Evolutionary conservation across 768 basidiomycete species (phyloP).

Genomic region (Tylopilus subfusipes): DNA sequence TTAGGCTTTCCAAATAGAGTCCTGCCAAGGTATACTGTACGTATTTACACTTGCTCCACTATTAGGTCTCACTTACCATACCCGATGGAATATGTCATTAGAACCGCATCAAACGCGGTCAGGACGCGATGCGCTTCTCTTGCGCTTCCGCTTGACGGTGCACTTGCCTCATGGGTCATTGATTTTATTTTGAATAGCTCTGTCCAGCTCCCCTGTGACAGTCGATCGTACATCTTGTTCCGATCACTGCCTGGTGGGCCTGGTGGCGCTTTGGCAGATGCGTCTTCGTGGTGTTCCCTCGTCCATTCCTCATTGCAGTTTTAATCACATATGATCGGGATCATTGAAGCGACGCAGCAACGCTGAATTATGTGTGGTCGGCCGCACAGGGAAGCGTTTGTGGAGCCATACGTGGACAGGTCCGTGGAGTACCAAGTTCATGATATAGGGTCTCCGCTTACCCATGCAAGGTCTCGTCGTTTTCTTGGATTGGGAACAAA

Average conservation of each 20-base stretch:
- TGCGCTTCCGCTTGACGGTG: slow-evolving; percentile 15
- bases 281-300: slow-evolving; percentile 27
- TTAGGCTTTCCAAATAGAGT: slow-evolving; percentile 19
- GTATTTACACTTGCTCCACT: slow-evolving; percentile 23
- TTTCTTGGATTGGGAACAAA: not conserved
- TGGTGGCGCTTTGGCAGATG: slow-evolving; percentile 17
- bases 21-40: slow-evolving; percentile 18
- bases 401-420: slow-evolving; percentile 17
- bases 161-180: slow-evolving; percentile 17
- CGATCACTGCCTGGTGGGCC: slow-evolving; percentile 26
- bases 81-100: slow-evolving; percentile 17
- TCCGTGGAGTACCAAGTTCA: slow-evolving; percentile 21
- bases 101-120: slow-evolving; percentile 9
- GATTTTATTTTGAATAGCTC: slow-evolving; percentile 8
- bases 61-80: slow-evolving; percentile 14
- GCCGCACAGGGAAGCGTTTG: slow-evolving; percentile 11
- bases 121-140: slow-evolving; percentile 7
- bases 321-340: slow-evolving; percentile 12
- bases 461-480: not conserved
- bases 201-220: slow-evolving; percentile 11
- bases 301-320: slow-evolving; percentile 25
- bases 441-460: slow-evolving; percentile 20
- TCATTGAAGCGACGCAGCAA: slow-evolving; percentile 20
- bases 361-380: slow-evolving; percentile 4
- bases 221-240: slow-evolving; percentile 24